Base-by-base conservation (phyloP, 495 filamentous ascomycete species). In the Corynascus novoguineensis region DNA sequence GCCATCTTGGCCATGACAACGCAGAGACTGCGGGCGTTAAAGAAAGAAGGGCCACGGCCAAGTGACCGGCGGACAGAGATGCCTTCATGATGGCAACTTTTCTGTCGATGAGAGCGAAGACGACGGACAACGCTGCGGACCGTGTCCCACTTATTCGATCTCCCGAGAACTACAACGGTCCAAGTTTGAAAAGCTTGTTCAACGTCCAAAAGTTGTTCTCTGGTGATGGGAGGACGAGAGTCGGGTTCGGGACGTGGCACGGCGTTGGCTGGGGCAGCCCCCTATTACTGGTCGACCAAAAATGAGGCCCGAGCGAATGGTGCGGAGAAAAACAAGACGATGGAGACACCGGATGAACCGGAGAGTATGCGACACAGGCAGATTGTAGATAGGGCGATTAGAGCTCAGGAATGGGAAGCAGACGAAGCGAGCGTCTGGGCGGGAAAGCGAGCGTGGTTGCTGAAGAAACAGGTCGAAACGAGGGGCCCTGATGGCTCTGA, bases 41-140 rank as follows among this genome's bases (percentile, higher is more conserved):
- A 1, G 68, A 65, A n/a, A 74, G 58, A 9, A 75, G 57, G 28
- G 66, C 64, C 25, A 73, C 61, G n/a, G 66, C 68, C 56, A 73
- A 29, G 10, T 63, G 69, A 60, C 62, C 59, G 14, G 60, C 46
- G 12, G 68, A 69, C 6, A 45, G 55, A 31, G 60, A 50, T 28
- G 55, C 38, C 55, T 58, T 67, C 69, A 72, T 72, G 42, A 22
- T 58, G 34, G 35, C 31, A 32, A 19, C 6, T 22, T 47, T 49
- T 38, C 34, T 28, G 38, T 8, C 37, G 21, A 35, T 45, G 34
- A 35, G 15, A 37, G 49, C 31, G 46, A 58, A 12, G 28, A 49
- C 14, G 7, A 29, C 25, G 27, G 44, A 34, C 38, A 24, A 56
- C 19, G 35, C 25, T 32, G 32, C 21, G 47, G 27, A 42, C 15